Percentiles rank a stretch among this genome's conserved stretches.
Evolutionary conservation across 2,329 filamentous ascomycete species (phyloP).

Genomic region (Lachnellula hyalina): DNA sequence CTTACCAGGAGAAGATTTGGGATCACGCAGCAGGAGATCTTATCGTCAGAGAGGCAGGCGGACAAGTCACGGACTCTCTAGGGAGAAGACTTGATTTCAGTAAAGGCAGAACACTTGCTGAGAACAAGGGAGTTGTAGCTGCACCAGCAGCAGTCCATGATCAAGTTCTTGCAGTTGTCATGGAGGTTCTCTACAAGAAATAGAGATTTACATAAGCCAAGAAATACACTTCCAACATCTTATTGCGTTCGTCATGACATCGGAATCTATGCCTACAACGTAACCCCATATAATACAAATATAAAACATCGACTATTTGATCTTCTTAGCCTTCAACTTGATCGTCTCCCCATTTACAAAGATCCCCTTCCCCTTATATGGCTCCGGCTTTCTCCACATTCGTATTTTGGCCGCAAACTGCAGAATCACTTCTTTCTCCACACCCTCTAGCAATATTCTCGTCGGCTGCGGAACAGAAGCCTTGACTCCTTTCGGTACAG

Average conservation of each 20-base stretch:
- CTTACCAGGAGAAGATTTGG: slow-evolving; percentile 99
- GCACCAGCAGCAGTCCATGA: slow-evolving; percentile 72
- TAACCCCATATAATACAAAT: slow-evolving; percentile 23
- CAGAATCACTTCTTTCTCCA: slow-evolving; percentile 81
- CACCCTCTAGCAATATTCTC: slow-evolving; percentile 81
- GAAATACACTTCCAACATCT: not conserved
- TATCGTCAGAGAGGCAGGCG: slow-evolving; percentile 90
- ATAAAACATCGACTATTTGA: slow-evolving; percentile 56
- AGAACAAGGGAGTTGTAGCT: slow-evolving; percentile 92
- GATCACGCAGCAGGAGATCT: slow-evolving; percentile 94
- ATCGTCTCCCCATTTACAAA: slow-evolving; percentile 98
- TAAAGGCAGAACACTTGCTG: slow-evolving; percentile 75
- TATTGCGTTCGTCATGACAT: not conserved
- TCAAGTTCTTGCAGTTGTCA: slow-evolving; percentile 74
- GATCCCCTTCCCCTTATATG: slow-evolving; percentile 99
- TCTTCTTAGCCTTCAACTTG: slow-evolving; percentile 97
- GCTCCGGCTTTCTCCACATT: slow-evolving; percentile 85
- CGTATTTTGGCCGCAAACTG: slow-evolving; percentile 86
- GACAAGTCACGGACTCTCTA: slow-evolving; percentile 81
- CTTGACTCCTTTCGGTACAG: slow-evolving; percentile 74
- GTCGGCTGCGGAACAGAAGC: slow-evolving; percentile 89
- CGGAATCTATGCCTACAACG: slow-evolving; percentile 15
- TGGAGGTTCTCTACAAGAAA: slow-evolving; percentile 61
- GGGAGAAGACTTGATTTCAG: slow-evolving; percentile 84
- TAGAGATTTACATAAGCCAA: slow-evolving; percentile 11